A percentile compares a stretch with the other conserved stretches of the same genome.
These are phyloP conservation scores for Alternaria solani DNA, from an alignment of 2,329 filamentous ascomycete genomes.

Conservation along the genomic window DNA sequence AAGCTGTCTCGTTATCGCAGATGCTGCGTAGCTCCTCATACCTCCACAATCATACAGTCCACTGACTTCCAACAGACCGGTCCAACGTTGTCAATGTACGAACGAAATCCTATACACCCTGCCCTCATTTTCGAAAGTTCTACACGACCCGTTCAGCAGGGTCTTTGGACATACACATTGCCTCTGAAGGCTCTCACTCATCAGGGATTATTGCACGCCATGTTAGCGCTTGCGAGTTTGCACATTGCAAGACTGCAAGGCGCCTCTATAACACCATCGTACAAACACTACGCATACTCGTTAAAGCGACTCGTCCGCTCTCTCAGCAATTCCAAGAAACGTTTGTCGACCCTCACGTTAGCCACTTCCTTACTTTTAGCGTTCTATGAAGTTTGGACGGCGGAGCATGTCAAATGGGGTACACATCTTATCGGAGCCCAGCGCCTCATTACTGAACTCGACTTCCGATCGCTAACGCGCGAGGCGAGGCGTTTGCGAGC, in stretches of 20 bases:
- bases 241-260: conserved; percentile 86
- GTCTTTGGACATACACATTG: conserved; percentile 75
- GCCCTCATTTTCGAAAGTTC: conserved; percentile 68
- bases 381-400: conserved; percentile 94
- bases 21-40: neutral
- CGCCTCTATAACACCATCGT: conserved; percentile 77
- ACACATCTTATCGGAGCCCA: conserved; percentile 87
- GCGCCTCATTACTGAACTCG: conserved; percentile 82
- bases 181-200: conserved; percentile 81
- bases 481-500: conserved; percentile 72
- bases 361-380: conserved; percentile 85
- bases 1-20: neutral
- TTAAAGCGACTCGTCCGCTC: conserved; percentile 79
- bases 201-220: conserved; percentile 87
- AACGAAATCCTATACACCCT: conserved; percentile 79
- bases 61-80: conserved; percentile 64
- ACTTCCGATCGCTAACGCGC: conserved; percentile 76
- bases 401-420: conserved; percentile 95
- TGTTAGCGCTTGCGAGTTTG: conserved; percentile 84
- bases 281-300: conserved; percentile 91
- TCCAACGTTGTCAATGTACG: conserved; percentile 85
- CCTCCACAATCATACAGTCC: neutral
- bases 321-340: conserved; percentile 73
- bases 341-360: conserved; percentile 81
- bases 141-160: conserved; percentile 41